These are phyloP conservation scores for Phylloporus arenicola DNA, from an alignment of 768 basidiomycete species.

Conservation along the genomic window DNA sequence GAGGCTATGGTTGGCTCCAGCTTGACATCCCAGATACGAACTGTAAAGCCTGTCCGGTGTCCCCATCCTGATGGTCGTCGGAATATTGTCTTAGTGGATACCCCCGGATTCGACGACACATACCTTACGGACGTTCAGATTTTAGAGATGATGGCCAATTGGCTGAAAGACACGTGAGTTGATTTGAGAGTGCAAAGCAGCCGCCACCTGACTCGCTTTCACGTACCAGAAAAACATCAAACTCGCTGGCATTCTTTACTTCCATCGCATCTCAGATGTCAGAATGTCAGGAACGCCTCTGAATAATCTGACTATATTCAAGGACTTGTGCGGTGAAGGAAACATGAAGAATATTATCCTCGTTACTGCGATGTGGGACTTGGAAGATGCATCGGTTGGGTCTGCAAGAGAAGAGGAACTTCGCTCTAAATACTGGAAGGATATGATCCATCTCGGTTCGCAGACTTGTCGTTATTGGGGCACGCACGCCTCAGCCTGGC, in stretches of 20 bases:
- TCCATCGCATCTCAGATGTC: constrained; percentile 12
- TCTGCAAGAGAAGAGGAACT: constrained; percentile 13
- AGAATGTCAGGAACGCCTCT: constrained; percentile 9
- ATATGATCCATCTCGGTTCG: constrained; percentile 12
- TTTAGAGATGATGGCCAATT: constrained; percentile 9
- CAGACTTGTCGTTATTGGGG: constrained; percentile 6
- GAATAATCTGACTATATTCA: constrained; percentile 8
- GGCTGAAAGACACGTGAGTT: constrained; percentile 16
- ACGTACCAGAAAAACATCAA: constrained; percentile 11
- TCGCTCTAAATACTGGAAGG: constrained; percentile 9
- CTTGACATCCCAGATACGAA: constrained; percentile 8
- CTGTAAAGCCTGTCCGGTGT: constrained; percentile 6
- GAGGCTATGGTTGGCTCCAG: not conserved
- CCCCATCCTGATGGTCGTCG: constrained; percentile 13
- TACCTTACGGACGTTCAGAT: constrained; percentile 5
- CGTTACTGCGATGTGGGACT: constrained; percentile 20
- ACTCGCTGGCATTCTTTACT: constrained; percentile 10
- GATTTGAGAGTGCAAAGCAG: not conserved
- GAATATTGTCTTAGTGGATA: constrained; percentile 14
- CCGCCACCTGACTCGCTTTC: not conserved
- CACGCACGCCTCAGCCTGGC: constrained; percentile 12
- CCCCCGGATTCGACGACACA: constrained; percentile 17
- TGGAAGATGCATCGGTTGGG: not conserved
- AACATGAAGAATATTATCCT: constrained; percentile 14
- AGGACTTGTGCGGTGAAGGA: constrained; percentile 6